phyloP scores from a whole-genome alignment of 768 basidiomycete species.

The Tricholoma matsutake region DNA sequence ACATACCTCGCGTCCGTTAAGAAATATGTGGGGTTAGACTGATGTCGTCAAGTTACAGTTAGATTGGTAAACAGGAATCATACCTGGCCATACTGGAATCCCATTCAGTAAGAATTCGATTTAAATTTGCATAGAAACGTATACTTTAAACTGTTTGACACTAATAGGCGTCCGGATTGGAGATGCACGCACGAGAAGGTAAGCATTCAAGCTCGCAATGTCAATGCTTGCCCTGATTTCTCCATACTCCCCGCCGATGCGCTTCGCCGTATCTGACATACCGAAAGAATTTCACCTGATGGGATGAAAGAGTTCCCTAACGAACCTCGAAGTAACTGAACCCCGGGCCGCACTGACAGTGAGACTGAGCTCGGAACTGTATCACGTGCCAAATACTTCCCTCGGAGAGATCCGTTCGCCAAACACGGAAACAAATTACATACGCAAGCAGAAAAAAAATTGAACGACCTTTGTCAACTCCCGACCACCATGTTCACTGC shows the following conservation, averaged over 20 bases:
- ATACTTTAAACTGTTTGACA: conserved; percentile 95
- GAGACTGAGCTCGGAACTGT: too few relatives aligned
- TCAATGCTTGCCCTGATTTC: conserved; percentile 70
- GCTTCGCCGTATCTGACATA: conserved; percentile 31
- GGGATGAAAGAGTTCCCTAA: too few relatives aligned
- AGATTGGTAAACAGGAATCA: conserved; percentile 11
- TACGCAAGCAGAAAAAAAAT: conserved; percentile 41
- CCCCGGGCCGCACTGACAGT: too few relatives aligned
- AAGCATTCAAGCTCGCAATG: conserved; percentile 57
- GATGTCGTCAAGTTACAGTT: conserved; percentile 6
- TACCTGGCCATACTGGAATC: conserved; percentile 81
- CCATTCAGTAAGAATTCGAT: neutral
- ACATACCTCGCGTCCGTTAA: conserved; percentile 72
- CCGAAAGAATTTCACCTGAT: neutral
- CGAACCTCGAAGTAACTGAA: neutral
- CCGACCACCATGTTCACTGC: conserved; percentile 69
- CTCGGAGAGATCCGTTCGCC: conserved; percentile 40
- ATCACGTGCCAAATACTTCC: conserved; percentile 23
- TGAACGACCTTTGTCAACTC: conserved; percentile 36
- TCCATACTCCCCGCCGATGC: conserved; percentile 75
- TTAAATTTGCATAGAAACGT: conserved; percentile 19
- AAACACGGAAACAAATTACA: conserved; percentile 28
- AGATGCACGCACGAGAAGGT: conserved; percentile 56
- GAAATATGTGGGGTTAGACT: conserved; percentile 98
- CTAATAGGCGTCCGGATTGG: conserved; percentile 60